Percentiles rank a stretch among this genome's conserved stretches.
Evolutionary conservation across 495 filamentous ascomycete genomes (phyloP).

Genomic region (Pseudoneurospora amorphoporcata): DNA sequence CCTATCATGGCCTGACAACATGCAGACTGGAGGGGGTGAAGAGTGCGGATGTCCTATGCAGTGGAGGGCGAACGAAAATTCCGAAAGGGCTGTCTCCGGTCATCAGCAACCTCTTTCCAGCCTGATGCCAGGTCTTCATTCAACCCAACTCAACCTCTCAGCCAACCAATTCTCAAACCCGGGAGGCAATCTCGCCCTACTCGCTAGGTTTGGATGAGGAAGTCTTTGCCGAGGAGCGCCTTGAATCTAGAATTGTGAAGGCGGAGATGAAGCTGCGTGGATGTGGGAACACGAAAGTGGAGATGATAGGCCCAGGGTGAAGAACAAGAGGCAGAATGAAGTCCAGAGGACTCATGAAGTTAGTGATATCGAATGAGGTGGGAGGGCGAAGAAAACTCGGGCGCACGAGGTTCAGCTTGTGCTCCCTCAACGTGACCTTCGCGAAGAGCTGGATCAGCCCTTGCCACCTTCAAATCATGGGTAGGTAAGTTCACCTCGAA

Average conservation of each 20-base stretch:
- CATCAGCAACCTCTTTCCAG: not conserved
- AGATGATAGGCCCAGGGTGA: not conserved
- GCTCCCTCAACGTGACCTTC: not conserved
- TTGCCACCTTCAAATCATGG: not conserved
- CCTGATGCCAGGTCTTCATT: not conserved
- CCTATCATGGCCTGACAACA: not conserved
- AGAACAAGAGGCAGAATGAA: not conserved
- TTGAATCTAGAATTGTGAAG: not conserved
- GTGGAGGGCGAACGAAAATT: too few species aligned
- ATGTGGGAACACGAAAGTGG: not conserved
- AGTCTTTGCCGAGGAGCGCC: not conserved
- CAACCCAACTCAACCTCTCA: not conserved
- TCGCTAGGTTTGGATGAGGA: not conserved
- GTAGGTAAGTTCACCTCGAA: not conserved
- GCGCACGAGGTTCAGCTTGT: not conserved
- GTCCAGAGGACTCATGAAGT: not conserved
- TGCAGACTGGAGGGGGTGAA: not conserved
- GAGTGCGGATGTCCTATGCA: too few species aligned
- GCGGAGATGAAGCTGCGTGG: not conserved
- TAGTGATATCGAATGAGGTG: not conserved
- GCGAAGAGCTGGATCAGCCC: not conserved
- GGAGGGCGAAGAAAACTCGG: not conserved
- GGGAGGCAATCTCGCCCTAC: not conserved
- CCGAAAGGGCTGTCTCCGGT: too few species aligned
- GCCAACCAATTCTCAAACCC: not conserved